phyloP scores from a whole-genome alignment of 2,329 filamentous ascomycete genomes.

The Alternaria postmessia region DNA sequence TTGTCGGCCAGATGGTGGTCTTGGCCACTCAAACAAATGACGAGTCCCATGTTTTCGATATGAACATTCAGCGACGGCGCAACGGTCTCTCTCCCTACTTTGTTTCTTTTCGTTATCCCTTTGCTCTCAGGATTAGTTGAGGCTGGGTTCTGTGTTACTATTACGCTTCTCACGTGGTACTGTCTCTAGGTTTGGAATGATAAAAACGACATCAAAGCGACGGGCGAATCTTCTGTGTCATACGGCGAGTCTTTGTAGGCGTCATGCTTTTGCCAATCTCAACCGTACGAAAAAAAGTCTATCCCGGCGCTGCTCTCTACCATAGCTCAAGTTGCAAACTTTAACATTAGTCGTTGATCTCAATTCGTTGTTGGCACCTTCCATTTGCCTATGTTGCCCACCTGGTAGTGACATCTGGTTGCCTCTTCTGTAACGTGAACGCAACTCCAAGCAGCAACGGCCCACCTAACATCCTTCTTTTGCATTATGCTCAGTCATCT shows the following conservation, averaged over 20 bases:
- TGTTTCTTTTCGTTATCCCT: constrained; percentile 6
- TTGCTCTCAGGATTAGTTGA: constrained; percentile 14
- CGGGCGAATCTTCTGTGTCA: background rate
- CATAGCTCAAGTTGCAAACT: background rate
- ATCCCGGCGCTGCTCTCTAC: background rate
- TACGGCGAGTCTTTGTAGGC: background rate
- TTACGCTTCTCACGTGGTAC: constrained; percentile 61
- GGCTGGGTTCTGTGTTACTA: constrained; percentile 33
- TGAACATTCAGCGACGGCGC: constrained; percentile 45
- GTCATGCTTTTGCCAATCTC: background rate
- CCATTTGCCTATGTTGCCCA: background rate
- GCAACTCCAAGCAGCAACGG: background rate
- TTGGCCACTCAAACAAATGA: background rate
- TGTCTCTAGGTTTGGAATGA: background rate
- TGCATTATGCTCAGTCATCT: background rate
- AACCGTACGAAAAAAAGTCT: background rate
- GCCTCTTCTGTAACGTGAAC: background rate
- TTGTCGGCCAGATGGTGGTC: background rate
- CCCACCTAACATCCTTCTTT: background rate
- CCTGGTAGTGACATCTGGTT: background rate
- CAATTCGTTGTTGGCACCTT: background rate
- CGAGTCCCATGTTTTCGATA: constrained; percentile 19
- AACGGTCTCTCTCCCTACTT: constrained; percentile 30
- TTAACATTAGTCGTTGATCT: background rate
- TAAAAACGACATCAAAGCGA: background rate